Base-by-base conservation (phyloP, 805 yeast species). In the Candida palmyrensis region DNA sequence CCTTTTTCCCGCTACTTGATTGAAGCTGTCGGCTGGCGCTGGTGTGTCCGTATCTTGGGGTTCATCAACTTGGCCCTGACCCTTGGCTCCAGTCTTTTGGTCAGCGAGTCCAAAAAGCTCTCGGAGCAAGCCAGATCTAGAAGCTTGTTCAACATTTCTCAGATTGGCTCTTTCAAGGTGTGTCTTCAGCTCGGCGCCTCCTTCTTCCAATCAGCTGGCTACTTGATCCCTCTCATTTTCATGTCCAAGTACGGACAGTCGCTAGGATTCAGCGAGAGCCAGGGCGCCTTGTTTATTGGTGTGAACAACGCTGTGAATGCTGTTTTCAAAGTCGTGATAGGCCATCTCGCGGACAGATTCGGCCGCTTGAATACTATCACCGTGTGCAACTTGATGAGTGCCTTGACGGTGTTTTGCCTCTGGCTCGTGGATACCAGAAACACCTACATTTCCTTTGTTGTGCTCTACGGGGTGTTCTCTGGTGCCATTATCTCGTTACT, bases 231-330 rank as follows among this genome's bases (percentile, higher is more conserved):
- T 8, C 44, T 58, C 25, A 50, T 46, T 28, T 59, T 44, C 36
- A 58, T 60, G 65, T 57, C 64, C 5, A 50, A 55, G 13, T 59
- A 59, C 33, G 55, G 51, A 5, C 33, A 36, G n/a, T 41, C 64
- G 2, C 33, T 60, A 12, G 61, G 61, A 3, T 58, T 51, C 36
- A 35, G 50, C 3, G 36, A 42, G 10, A 35, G 29, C 8, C 53
- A 54, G 29, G 64, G 65, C 6, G 64, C 66, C 2, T 35, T 47
- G 7, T 58, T 60, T 29, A 60, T 60, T 35, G 64, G 57, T 4
- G 23, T 58, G 11, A 59, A 59, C 40, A 59, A 60, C 35, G 54
- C 49, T 15, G 44, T 58, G 25, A 60, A 60, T 40, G 65, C 53
- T 5, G 22, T 35, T 5, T 46, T 43, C 19, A 46, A 46, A 19